Conservation (phyloP, 768 basidiomycete genomes). For the Chlorophyllum brunneum region DNA sequence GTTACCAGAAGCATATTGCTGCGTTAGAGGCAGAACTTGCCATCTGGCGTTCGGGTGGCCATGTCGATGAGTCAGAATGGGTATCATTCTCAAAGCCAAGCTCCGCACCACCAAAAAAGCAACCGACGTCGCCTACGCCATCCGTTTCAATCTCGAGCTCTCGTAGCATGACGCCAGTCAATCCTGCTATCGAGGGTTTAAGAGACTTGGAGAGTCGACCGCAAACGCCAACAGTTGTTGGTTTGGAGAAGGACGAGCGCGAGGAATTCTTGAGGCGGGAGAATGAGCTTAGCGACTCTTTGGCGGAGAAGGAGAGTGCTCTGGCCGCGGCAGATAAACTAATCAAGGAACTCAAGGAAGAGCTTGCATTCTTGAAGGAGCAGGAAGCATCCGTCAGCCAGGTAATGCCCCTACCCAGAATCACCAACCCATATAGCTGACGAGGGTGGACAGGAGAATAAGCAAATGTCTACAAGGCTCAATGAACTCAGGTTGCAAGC, state of each 20-base stretch:
- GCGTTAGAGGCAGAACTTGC: slow-evolving; percentile 88
- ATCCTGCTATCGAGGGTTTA: slow-evolving; percentile 69
- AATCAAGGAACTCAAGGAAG: slow-evolving; percentile 84
- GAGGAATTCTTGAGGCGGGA: slow-evolving; percentile 96
- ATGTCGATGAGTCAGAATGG: slow-evolving; percentile 84
- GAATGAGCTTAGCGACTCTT: slow-evolving; percentile 91
- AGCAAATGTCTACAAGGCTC: slow-evolving; percentile 87
- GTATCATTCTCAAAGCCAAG: slow-evolving; percentile 61
- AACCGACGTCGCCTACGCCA: slow-evolving; percentile 60
- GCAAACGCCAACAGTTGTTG: slow-evolving; percentile 85
- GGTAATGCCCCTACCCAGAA: slow-evolving; percentile 34
- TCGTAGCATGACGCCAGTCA: slow-evolving; percentile 68
- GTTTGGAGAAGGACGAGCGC: slow-evolving; percentile 92
- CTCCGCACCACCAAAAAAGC: slow-evolving; percentile 55
- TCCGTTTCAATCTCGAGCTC: slow-evolving; percentile 49
- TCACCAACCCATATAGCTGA: not conserved
- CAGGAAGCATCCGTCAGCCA: slow-evolving; percentile 78
- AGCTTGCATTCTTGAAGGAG: slow-evolving; percentile 86
- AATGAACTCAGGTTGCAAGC: slow-evolving; percentile 90
- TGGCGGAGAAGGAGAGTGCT: slow-evolving; percentile 88
- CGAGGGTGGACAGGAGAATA: slow-evolving; percentile 68
- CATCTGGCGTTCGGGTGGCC: slow-evolving; percentile 84
- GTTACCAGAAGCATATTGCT: slow-evolving; percentile 82
- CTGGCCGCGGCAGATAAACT: slow-evolving; percentile 80
- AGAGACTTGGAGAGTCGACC: slow-evolving; percentile 81